Evolutionary conservation across 2,329 filamentous ascomycete species (phyloP), one percentile per base, ranked within the genome.

Genomic region (Fusarium papillatum): DNA sequence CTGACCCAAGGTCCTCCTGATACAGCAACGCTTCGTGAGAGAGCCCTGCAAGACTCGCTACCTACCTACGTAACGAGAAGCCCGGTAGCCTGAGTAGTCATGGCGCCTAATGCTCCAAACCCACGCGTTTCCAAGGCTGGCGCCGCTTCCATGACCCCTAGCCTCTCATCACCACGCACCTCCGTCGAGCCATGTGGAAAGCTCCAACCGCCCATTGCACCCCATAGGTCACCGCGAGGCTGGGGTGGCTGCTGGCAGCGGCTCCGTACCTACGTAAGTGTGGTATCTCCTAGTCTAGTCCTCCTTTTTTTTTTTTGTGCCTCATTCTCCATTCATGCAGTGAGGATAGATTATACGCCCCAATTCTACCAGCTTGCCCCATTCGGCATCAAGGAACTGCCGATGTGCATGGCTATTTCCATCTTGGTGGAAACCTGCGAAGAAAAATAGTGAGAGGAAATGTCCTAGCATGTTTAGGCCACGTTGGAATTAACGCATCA

Each of bases 231-330:
- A 36, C 73, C 75, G 64, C 72, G 74, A 75, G 64, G 68, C 76
- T 71, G 69, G 74, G 70, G 59, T 72, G 68, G 68, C 64, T 69
- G 68, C 71, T 73, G 66, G 74, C 74, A 79, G 75, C 77, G 76
- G 76, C 77, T 79, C 77, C 76, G 76, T 78, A 72, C 73, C 60
- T 62, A 72, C 68, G 73, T 69, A 75, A 68, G 66, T 66, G 67
- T 72, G 43, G 50, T 60, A 68, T 61, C 53, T 68, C 34, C 63
- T 38, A 17, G 36, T 17, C 43, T 43, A 14, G 48, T n/a, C 17
- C 48, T 53, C 48, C 26, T 38, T 46, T 36, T 36, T 36, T 36
- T 36, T 48, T 61, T 48, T 60, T 46, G 50, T 73, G 66, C 72
- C 63, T 69, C 66, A 65, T 73, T 66, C 19, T 68, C 36, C 16